Evolutionary conservation across 257 asterid species (phyloP), one percentile per base, ranked within the genome.

Genomic region (Solanum chiquidenum): DNA sequence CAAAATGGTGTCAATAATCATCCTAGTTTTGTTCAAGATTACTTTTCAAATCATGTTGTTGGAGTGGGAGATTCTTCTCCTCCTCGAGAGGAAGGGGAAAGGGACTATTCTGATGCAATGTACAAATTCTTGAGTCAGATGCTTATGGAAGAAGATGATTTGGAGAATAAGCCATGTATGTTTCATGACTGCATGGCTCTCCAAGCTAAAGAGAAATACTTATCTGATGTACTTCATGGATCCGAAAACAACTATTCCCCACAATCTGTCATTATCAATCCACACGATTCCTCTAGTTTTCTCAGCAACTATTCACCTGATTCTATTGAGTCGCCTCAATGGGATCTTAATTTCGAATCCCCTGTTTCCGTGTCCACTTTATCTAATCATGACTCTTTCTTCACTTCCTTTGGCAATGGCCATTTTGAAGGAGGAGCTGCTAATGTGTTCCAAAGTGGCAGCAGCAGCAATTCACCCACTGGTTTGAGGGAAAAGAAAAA

Each of bases 121-220:
- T 85, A 84, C 16, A 90, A 90, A 86, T 90, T 38, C 91, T 86
- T 90, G 6, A 87, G 60, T 29, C 90, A 90, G 89, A 89, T 90
- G 91, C 76, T 90, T 6, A 87, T 90, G 92, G 92, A 90, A 86
- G 92, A 90, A 46, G 92, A 86, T 16, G 91, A 90, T 49, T 86
- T 90, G 86, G 86, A 52, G 86, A 87, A 85, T 37, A 87, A 89
- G 76, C 91, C 92, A 18, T 90, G 91, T 49, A 90, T 90, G 92
- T 87, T 89, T 8, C 87, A 27, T 25, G 92, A 90, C 55, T 86
- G 86, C 72, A 87, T 86, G 34, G 92, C 92, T 33, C 88, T 90
- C 35, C 91, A 80, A 18, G 92, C 92, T 66, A 85, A 91, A 42
- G 90, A 90, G 89, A 90, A 86, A 64, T 85, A 89, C 68, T 91